Evolutionary conservation across 169 alveolate species (phyloP), one percentile per base, ranked within the genome.

Genomic region (Plasmodium relictum): DNA sequence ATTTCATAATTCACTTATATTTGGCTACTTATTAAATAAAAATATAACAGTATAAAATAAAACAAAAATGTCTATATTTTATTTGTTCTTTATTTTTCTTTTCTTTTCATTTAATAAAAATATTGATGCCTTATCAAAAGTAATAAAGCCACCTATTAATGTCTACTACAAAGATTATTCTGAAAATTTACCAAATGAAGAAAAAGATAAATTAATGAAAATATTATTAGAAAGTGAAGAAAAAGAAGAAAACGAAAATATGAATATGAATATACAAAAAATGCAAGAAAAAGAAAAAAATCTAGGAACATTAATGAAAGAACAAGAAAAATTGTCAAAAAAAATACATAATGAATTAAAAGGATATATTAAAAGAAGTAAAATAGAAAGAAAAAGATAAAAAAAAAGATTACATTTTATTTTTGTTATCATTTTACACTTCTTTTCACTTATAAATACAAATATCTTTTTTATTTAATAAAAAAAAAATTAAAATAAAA

Each of bases 161-260:
- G 89, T 76, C 26, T 76, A 76, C 76, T 76, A 76, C 50, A 76
- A 56, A 58, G 74, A 76, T 54, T 76, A 76, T 50, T 62, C 89
- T 56, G 78, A 48, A 48, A 7, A 65, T 37, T 65, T 76, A 31
- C 31, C 69, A 20, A 76, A 24, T 16, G 69, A 76, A 6, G 70
- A 76, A 24, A 48, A 50, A 68, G 89, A 76, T 39, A 76, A 63
- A 48, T 31, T 76, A 63, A 76, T 76, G 74, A 52, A 76, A 20
- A 76, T 76, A 24, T 52, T 31, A 22, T 70, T 76, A 26, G 6
- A 74, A 6, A 50, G 16, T 61, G 66, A 39, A 14, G 31, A 54
- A 20, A 41, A 76, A 20, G 73, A 20, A n/a, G 45, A 24, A 41
- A 37, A 14, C 2, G 68, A 63, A 31, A 72, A 31, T 2, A 22